A percentile compares a stretch with the other conserved stretches of the same genome.
Evolutionary conservation across 768 basidiomycete genomes (phyloP).

Genomic region (Tricholoma furcatifolium): DNA sequence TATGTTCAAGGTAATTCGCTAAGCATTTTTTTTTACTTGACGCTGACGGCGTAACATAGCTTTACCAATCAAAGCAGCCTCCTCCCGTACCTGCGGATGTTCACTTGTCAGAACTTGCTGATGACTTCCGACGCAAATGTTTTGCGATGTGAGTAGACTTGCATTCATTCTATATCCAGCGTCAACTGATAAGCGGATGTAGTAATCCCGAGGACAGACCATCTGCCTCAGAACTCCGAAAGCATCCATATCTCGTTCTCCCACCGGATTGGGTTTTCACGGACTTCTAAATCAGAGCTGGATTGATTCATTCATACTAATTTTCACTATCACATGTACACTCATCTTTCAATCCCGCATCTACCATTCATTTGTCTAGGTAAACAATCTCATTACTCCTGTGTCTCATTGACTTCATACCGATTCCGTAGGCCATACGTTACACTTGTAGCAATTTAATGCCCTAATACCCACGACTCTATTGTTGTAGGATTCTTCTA

Average conservation of each 20-base stretch:
- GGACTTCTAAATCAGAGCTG: constrained; percentile 50
- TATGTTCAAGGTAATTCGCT: constrained; percentile 77
- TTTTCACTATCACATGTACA: constrained; percentile 22
- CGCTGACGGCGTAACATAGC: constrained; percentile 38
- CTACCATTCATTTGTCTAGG: constrained; percentile 16
- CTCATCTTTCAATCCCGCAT: constrained; percentile 21
- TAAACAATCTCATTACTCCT: constrained; percentile 13
- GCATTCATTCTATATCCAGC: background rate
- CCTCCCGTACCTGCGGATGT: constrained; percentile 91
- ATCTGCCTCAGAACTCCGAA: constrained; percentile 71
- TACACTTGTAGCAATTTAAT: constrained; percentile 42
- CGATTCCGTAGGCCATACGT: constrained; percentile 33
- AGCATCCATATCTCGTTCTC: constrained; percentile 75
- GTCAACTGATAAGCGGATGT: constrained; percentile 8
- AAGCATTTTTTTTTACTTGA: background rate
- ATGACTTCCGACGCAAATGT: constrained; percentile 86
- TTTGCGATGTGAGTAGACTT: constrained; percentile 73
- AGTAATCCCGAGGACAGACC: constrained; percentile 87
- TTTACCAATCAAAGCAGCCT: constrained; percentile 80
- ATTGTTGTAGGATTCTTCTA: constrained; percentile 15
- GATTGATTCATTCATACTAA: constrained; percentile 31
- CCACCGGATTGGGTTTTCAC: constrained; percentile 76
- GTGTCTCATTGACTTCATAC: constrained; percentile 23
- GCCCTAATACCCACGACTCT: constrained; percentile 31
- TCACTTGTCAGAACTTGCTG: constrained; percentile 67